Conservation (phyloP, 106 monocot species). For the Apostasia ramifera region DNA sequence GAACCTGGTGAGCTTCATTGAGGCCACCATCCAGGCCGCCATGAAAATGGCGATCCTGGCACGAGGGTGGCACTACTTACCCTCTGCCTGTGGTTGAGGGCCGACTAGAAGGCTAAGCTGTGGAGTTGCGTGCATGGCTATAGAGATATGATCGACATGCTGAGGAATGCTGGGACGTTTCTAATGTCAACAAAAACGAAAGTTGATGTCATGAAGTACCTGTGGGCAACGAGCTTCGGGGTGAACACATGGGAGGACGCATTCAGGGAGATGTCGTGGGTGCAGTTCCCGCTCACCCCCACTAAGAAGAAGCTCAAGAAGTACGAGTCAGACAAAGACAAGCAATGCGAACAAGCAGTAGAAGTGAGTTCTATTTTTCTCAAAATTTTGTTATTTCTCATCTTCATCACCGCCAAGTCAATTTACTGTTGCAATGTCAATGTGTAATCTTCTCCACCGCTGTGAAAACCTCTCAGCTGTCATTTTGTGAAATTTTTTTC, state of each 20-base stretch:
- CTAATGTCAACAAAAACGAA: not conserved
- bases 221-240: conserved; percentile 8
- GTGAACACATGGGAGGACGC: conserved; percentile 5
- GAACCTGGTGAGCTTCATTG: not conserved
- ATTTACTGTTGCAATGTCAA: no score
- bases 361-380: no score
- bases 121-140: not conserved
- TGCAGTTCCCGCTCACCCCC: not conserved
- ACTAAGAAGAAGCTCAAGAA: conserved; percentile 3
- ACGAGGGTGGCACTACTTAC: not conserved
- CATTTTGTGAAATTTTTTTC: no score
- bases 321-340: not conserved
- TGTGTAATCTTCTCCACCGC: no score
- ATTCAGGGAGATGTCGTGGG: not conserved
- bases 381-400: no score
- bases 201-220: conserved; percentile 6
- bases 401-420: no score
- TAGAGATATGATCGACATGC: not conserved
- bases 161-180: not conserved
- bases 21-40: not conserved
- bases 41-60: not conserved
- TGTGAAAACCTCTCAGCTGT: no score
- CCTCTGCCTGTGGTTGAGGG: not conserved
- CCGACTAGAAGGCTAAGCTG: not conserved
- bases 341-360: no score